phyloP scores from a whole-genome alignment of 345 rosid genomes.

The Dovyalis caffra region DNA sequence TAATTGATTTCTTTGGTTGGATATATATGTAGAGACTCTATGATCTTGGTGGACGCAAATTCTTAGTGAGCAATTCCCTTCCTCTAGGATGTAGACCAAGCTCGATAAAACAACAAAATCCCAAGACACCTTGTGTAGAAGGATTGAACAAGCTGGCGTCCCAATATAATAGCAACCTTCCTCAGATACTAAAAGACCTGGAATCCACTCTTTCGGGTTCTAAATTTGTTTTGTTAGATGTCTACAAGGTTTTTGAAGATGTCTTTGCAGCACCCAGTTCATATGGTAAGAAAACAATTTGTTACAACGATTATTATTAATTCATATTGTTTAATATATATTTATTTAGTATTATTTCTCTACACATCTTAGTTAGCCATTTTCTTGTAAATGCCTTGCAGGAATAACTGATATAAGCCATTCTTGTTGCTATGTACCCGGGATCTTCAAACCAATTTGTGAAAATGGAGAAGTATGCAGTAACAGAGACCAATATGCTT shows the following conservation, averaged over 20 bases:
- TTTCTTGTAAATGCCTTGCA: background rate
- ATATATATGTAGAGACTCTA: background rate
- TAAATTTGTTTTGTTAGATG: background rate
- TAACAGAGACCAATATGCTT: background rate
- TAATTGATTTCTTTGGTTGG: background rate
- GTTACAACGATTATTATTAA: too few species aligned
- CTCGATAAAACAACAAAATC: background rate
- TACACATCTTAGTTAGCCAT: background rate
- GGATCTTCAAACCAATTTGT: too few species aligned
- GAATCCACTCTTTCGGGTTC: background rate
- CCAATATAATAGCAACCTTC: background rate
- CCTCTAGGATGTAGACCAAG: background rate
- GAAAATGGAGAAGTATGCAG: background rate
- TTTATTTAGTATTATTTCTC: background rate
- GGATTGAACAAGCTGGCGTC: background rate
- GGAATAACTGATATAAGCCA: background rate
- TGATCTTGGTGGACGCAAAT: background rate
- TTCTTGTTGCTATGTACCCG: background rate
- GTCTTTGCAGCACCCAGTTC: background rate
- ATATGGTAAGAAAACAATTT: background rate
- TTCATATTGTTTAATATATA: too few species aligned
- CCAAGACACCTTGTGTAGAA: background rate
- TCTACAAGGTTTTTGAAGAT: background rate
- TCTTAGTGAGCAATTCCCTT: background rate
- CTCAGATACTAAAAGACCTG: background rate